Evolutionary conservation across 2,329 filamentous ascomycete species (phyloP).

Genomic region (Eurotiales sp.): DNA sequence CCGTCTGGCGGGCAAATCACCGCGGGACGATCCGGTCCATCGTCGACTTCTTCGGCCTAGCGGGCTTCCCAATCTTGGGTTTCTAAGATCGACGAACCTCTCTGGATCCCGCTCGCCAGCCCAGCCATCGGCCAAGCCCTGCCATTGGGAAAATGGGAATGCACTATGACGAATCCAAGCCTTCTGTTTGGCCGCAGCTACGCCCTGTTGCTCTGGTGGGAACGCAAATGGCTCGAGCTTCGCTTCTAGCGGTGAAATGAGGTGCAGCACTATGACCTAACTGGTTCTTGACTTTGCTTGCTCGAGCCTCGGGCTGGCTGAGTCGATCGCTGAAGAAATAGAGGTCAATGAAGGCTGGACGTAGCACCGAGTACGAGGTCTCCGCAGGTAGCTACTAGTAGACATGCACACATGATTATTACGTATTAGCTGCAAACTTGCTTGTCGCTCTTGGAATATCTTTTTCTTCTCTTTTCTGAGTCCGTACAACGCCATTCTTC

Average conservation of each 20-base stretch:
- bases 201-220: background rate
- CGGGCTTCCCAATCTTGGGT: slow-evolving; percentile 10
- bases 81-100: slow-evolving; percentile 14
- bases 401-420: no score
- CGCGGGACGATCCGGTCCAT: slow-evolving; percentile 5
- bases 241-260: slow-evolving; percentile 12
- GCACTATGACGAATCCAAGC: slow-evolving; percentile 4
- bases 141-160: background rate
- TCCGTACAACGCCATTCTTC: background rate
- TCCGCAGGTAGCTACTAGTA: no score
- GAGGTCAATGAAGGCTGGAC: no score
- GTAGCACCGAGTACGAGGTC: no score
- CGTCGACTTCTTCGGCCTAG: background rate
- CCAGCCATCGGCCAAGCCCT: background rate
- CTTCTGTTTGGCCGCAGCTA: background rate
- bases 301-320: slow-evolving; percentile 2
- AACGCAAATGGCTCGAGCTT: background rate
- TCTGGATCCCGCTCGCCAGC: slow-evolving; percentile 4
- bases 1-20: background rate
- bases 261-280: slow-evolving; percentile 10
- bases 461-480: background rate
- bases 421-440: background rate
- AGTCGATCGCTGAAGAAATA: background rate
- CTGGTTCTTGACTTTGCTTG: background rate
- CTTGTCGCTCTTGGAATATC: background rate